phyloP scores from a whole-genome alignment of 345 rosid genomes.

The Salix caprea region DNA sequence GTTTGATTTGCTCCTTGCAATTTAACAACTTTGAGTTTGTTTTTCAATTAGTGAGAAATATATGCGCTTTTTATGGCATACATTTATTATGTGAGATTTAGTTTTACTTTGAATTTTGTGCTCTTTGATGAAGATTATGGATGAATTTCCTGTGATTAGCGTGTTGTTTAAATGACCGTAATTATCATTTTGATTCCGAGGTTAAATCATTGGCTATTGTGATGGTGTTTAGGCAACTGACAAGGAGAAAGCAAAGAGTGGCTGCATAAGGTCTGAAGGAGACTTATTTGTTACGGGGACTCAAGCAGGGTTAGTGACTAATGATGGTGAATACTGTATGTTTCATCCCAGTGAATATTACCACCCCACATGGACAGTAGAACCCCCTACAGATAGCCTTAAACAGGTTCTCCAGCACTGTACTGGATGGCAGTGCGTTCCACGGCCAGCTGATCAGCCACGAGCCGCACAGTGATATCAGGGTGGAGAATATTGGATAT shows the following conservation, averaged over 20 bases:
- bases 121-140: background rate
- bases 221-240: conserved; percentile 58
- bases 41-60: background rate
- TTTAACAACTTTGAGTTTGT: background rate
- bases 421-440: conserved; percentile 68
- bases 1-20: background rate
- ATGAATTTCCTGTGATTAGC: background rate
- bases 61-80: background rate
- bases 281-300: conserved; percentile 65
- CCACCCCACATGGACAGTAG: conserved; percentile 64
- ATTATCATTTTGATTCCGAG: background rate
- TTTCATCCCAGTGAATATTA: conserved; percentile 75
- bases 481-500: background rate
- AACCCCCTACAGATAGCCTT: conserved; percentile 58
- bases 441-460: conserved; percentile 51
- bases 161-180: background rate
- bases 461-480: background rate
- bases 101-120: background rate
- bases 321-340: conserved; percentile 22
- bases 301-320: conserved; percentile 51
- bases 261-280: conserved; percentile 72
- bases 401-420: conserved; percentile 67
- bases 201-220: background rate
- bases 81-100: background rate
- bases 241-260: conserved; percentile 46